Evolutionary conservation across 495 filamentous ascomycete genomes (phyloP), one percentile per base, ranked within the genome.

Genomic region (Podospora bellae-mahoneyi): DNA sequence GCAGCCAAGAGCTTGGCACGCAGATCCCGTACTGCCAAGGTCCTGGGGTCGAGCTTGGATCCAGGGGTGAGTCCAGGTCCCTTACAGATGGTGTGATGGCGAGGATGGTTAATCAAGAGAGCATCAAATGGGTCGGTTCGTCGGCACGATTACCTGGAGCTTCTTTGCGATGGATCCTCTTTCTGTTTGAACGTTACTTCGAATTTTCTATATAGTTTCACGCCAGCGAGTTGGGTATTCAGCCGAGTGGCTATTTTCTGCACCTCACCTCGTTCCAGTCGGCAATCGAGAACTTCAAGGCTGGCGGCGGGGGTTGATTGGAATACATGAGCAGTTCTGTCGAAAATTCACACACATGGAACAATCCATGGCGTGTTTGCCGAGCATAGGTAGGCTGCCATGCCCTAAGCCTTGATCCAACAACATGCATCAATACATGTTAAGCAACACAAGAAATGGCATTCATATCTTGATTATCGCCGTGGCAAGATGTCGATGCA

Each of bases 161-260:
- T 58, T 58, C 13, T 16, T 44, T 39, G 34, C 27, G 30, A 64
- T 6, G 30, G 1, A n/a, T 23, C 15, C 48, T 48, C 2, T 64
- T 64, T 44, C 32, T 20, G 48, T 5, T 62, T 67, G 19, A 71
- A 74, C 72, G 71, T 72, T 72, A 71, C 66, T 56, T 69, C 56
- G 28, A 44, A 30, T 55, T 30, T 54, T 48, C 44, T 32, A 32
- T 27, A 62, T 69, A 48, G 34, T 62, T 62, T 48, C 53, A 54
- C 66, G 30, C 34, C 54, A 61, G 34, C 23, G 30, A 53, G n/a
- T 54, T 60, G n/a, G 34, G 39, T n/a, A 77, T 75, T 77, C 73
- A 75, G 69, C 75, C 75, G 75, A 64, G 30, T 72, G 75, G 75
- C 71, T 75, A 77, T 70, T 62, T 5, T 20, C 32, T 44, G 61